Percentiles rank a stretch among this genome's conserved stretches.
Conservation (phyloP, 371 early-diverging fungal species). For the Apophysomyces trapeziformis region DNA sequence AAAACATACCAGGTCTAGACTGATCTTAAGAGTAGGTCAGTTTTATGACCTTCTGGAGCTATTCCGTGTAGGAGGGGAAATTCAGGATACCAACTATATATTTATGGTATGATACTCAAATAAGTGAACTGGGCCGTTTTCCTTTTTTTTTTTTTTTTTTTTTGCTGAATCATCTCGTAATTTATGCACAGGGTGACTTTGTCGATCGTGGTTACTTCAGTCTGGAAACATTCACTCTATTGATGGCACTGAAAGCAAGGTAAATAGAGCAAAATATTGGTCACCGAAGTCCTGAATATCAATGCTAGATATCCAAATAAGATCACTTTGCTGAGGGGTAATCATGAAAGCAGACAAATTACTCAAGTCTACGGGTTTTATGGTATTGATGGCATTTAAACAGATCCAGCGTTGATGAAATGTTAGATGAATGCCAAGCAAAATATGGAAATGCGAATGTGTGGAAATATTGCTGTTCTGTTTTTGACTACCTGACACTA, state of each 20-base stretch:
- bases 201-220: constrained; percentile 99
- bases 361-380: constrained; percentile 99
- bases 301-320: constrained; percentile 75
- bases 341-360: constrained; percentile 99
- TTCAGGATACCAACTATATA: constrained; percentile 98
- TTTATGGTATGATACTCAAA: constrained; percentile 81
- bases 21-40: constrained; percentile 66
- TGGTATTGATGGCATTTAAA: constrained; percentile 31
- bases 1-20: neutral
- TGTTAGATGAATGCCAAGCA: constrained; percentile 94
- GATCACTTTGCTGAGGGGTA: constrained; percentile 98
- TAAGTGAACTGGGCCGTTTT: neutral
- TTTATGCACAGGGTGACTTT: constrained; percentile 85
- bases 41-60: constrained; percentile 99
- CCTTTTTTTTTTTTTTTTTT: too few relatives aligned
- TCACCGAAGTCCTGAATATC: neutral
- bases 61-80: constrained; percentile 97
- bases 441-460: constrained; percentile 99
- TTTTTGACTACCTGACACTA: constrained; percentile 98
- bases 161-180: neutral
- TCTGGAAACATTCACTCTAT: constrained; percentile 97
- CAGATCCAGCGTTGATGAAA: constrained; percentile 3
- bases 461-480: constrained; percentile 98
- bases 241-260: constrained; percentile 96
- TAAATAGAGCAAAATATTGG: constrained; percentile 37